Conservation (phyloP, 2,329 filamentous ascomycete species). For the Parascedosporium putredinis region DNA sequence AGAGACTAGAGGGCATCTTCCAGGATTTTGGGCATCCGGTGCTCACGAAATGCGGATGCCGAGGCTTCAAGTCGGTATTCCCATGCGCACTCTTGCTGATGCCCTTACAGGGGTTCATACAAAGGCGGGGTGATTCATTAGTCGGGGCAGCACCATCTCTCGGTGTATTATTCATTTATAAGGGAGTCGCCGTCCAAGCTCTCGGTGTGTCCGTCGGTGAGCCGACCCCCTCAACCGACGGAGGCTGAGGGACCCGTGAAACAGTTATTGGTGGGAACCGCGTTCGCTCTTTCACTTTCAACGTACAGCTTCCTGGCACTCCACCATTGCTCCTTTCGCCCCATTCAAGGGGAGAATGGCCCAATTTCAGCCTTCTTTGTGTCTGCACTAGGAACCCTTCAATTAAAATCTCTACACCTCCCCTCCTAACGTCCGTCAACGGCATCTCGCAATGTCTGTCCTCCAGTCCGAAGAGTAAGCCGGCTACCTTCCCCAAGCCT, state of each 20-base stretch:
- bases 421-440: background rate
- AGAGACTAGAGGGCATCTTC: too few relatives aligned
- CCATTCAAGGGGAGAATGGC: background rate
- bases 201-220: background rate
- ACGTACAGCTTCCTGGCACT: too few relatives aligned
- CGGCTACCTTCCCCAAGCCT: background rate
- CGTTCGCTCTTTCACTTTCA: too few relatives aligned
- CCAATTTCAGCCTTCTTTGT: background rate
- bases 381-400: background rate
- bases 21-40: too few relatives aligned
- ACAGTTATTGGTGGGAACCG: too few relatives aligned
- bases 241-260: background rate
- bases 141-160: too few relatives aligned
- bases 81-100: too few relatives aligned
- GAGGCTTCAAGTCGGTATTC: background rate
- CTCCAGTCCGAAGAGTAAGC: constrained; percentile 33
- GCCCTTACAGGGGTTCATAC: too few relatives aligned
- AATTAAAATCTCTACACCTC: constrained; percentile 4
- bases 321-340: background rate
- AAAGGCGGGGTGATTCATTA: background rate
- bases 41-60: background rate
- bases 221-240: background rate
- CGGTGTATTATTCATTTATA: background rate
- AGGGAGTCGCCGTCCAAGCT: background rate
- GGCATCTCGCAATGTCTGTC: constrained; percentile 26